Evolutionary conservation across 2,329 filamentous ascomycete genomes (phyloP), one percentile per base, ranked within the genome.

Genomic region (Talaromyces sp.): DNA sequence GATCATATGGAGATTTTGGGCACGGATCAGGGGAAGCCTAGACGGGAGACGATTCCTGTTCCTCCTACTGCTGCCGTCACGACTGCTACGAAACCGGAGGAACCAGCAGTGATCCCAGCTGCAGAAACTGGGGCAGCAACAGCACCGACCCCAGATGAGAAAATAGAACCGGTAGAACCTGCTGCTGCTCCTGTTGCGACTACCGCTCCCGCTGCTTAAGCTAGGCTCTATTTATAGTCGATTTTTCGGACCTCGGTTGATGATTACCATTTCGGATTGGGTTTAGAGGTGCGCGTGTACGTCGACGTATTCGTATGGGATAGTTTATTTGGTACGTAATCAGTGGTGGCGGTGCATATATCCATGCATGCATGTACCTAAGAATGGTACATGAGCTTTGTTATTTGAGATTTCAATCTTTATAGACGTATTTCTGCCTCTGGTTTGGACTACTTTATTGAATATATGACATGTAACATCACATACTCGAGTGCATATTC

Each of bases 1-100:
- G 72, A 76, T 50, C 66, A 69, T 35, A 70, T 78, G 37, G 68
- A 75, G 64, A 70, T 78, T 16, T 64, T 78, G 33, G 76, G 75
- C 11, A 73, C 73, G 27, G 74, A 74, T 54, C 69, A 75, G 43
- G 76, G 77, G 43, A 73, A 75, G 66, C 70, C 71, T 13, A 70
- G 76, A 45, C 70, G 73, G 22, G 52, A 64, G 7, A 71, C 35
- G 7, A 67, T 78, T 37, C 72, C 74, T 3, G 71, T 76, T 22
- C 50, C 60, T 3, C 27, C 60, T 13, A 19, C 31, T 31, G 27
- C 27, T 31, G 27, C 27, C 27, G 27, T 31, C 27, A 31, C 27
- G 27, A 31, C 27, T 31, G 27, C n/a, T 27, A 6, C 43, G 6
- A 16, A 41, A 19, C 24, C 41, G 39, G 49, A 31, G 39, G 35